phyloP scores from a whole-genome alignment of 208 protist species.

The Borovskyia barvae region DNA sequence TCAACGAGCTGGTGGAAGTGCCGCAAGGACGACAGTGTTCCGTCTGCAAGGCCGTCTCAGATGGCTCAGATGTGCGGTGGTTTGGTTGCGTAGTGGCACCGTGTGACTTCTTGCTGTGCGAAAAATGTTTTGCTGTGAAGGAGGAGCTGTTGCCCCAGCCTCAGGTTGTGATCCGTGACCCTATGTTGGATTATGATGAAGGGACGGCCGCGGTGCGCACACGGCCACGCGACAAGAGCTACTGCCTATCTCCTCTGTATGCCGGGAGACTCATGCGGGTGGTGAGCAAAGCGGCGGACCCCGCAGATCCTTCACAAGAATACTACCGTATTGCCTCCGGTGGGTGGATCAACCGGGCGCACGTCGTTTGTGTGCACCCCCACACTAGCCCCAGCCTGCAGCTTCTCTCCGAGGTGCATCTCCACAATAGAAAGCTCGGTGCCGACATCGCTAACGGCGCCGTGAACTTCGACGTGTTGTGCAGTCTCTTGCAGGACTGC shows the following conservation, averaged over 20 bases:
- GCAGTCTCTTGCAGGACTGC: conserved; percentile 49
- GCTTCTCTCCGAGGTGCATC: conserved; percentile 22
- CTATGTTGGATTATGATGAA: conserved; percentile 47
- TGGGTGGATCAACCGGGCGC: conserved; percentile 68
- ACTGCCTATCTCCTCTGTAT: conserved; percentile 67
- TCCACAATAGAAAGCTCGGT: conserved; percentile 21
- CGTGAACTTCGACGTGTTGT: conserved; percentile 24
- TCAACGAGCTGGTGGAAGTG: conserved; percentile 19
- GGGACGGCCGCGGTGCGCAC: conserved; percentile 49
- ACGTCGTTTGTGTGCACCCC: conserved; percentile 64
- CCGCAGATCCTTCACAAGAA: conserved; percentile 31
- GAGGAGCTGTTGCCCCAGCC: conserved; percentile 51
- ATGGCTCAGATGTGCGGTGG: conserved; percentile 53
- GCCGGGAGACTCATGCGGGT: conserved; percentile 59
- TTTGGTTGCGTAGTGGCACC: conserved; percentile 40
- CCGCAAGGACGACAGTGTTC: conserved; percentile 32
- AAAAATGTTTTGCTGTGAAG: conserved; percentile 80
- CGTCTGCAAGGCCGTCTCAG: conserved; percentile 55
- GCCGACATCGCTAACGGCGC: conserved; percentile 17
- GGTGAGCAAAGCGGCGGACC: conserved; percentile 56
- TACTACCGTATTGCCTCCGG: conserved; percentile 72
- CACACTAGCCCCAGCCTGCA: conserved; percentile 24
- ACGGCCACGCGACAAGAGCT: conserved; percentile 47
- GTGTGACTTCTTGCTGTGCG: conserved; percentile 61
- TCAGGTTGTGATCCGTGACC: conserved; percentile 75